Conservation (phyloP, 2,329 filamentous ascomycete genomes). For the Fusarium bactridioides region DNA sequence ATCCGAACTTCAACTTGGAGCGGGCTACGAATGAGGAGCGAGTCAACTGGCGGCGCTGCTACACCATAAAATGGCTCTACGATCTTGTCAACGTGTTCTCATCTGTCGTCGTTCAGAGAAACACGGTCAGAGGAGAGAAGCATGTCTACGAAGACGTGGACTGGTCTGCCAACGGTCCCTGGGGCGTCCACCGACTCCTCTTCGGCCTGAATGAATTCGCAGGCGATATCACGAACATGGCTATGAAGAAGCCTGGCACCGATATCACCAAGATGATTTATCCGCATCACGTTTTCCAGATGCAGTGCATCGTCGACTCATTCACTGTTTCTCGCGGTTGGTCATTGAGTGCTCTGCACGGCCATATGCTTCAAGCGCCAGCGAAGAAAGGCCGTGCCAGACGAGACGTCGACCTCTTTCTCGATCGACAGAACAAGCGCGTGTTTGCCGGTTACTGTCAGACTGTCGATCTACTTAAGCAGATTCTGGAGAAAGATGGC, state of each 20-base stretch:
- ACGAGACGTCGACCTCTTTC: conserved; percentile 54
- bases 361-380: conserved; percentile 49
- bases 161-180: background rate
- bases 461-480: background rate
- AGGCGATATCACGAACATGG: conserved; percentile 52
- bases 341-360: conserved; percentile 43
- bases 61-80: conserved; percentile 62
- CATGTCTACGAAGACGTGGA: background rate
- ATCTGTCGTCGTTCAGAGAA: background rate
- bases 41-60: conserved; percentile 55
- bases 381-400: conserved; percentile 47
- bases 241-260: conserved; percentile 53
- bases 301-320: conserved; percentile 60
- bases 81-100: conserved; percentile 58
- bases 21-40: conserved; percentile 49
- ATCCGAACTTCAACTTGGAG: conserved; percentile 51
- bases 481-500: background rate
- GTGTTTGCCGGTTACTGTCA: conserved; percentile 16
- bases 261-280: conserved; percentile 51
- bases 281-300: conserved; percentile 58
- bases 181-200: conserved; percentile 42
- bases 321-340: conserved; percentile 55
- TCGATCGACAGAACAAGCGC: conserved; percentile 48
- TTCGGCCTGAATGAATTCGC: conserved; percentile 58
- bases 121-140: background rate